Evolutionary conservation across 306 rosid genomes (phyloP), one percentile per base, ranked within the genome.

Genomic region (Trichosanthes cucumerina): DNA sequence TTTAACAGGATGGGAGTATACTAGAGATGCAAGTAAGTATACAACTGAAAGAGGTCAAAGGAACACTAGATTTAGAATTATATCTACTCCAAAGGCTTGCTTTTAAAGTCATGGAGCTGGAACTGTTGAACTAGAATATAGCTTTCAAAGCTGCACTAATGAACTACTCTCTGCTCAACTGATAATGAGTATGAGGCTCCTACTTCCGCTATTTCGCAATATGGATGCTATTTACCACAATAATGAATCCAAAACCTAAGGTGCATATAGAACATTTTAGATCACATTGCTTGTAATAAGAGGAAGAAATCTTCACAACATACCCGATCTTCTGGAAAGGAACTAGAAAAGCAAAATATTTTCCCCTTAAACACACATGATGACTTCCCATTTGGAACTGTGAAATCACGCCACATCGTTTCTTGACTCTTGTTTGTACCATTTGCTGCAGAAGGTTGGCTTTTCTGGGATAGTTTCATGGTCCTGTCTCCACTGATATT

Each of bases 251-350:
- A 53, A 80, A 83, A 41, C 56, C 71, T 33, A 44, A 46, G 12
- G 44, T 44, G 43, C 54, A 59, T 39, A 15, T 19, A 21, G 33
- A 23, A 60, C 74, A 33, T 15, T 44, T 38, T n/a, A 50, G 28
- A 39, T 69, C n/a, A 21, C 31, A 24, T 28, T 47, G 23, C 46
- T 23, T 56, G 18, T 62, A 56, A 23, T 24, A 50, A 41, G 43
- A 62, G 15, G 78, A 78, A 66, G 65, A 33, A 47, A 84, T 39
- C 57, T 58, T 43, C 47, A 84, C 36, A 75, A 85, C 89, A 86
- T 84, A 92, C 98, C 90, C 84, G 87, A 50, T 89, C 95, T 71
- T 87, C 93, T 74, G 97, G 97, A 86, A 90, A 92, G 76, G 86
- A 86, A 84, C 78, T 85, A 59, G 97, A 92, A 82, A 94, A 92